Conservation (phyloP, 768 basidiomycete species). For the Panaeolus papilionaceus region DNA sequence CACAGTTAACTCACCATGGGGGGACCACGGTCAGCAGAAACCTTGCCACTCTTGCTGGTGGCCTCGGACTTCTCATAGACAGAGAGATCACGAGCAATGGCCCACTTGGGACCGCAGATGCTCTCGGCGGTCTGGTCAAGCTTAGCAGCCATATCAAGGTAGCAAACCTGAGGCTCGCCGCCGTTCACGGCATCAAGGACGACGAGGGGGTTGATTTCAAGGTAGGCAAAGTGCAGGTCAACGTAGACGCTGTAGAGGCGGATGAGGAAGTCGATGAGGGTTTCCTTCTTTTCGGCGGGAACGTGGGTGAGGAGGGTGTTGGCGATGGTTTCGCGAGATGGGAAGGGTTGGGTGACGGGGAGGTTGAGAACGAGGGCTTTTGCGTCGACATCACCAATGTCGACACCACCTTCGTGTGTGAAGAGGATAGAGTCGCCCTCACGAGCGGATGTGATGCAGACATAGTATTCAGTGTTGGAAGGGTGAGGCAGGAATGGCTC, state of each 20-base stretch:
- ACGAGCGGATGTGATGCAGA: conserved; percentile 95
- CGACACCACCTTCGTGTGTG: conserved; percentile 98
- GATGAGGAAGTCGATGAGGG: conserved; percentile 93
- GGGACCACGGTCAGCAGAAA: conserved; percentile 92
- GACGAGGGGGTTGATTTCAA: conserved; percentile 99
- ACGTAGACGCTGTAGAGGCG: conserved; percentile 97
- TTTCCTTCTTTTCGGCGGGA: conserved; percentile 84
- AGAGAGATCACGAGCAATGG: conserved; percentile 90
- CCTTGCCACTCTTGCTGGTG: conserved; percentile 49
- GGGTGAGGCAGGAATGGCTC: conserved; percentile 99
- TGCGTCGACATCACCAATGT: conserved; percentile 97
- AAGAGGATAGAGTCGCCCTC: conserved; percentile 97
- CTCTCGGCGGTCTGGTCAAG: conserved; percentile 99
- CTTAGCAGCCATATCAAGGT: conserved; percentile 99
- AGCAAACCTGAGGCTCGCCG: conserved; percentile 82
- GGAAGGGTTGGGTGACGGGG: conserved; percentile 79
- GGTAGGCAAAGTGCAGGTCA: conserved; percentile 99
- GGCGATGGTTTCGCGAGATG: conserved; percentile 78
- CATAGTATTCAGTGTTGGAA: conserved; percentile 94
- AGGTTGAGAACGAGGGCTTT: conserved; percentile 92
- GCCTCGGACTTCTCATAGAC: conserved; percentile 62
- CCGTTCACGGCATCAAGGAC: conserved; percentile 81
- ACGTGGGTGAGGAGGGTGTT: conserved; percentile 83
- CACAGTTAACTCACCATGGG: conserved; percentile 74
- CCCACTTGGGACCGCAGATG: conserved; percentile 98